Base-by-base conservation (phyloP, 768 basidiomycete species). In the Leccinum subgranulosum region DNA sequence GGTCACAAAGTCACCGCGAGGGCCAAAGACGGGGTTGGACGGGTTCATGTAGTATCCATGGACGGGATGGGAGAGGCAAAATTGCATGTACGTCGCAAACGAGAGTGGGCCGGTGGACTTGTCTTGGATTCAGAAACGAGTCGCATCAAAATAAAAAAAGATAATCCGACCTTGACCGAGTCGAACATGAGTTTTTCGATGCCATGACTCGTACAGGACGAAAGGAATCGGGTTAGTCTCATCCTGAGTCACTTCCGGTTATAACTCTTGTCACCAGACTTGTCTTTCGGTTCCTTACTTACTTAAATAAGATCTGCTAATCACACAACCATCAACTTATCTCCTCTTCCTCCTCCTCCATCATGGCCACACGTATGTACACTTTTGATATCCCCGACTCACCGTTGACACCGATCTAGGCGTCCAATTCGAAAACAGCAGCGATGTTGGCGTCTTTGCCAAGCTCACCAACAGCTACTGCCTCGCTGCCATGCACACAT, bases 391-490 rank as follows among this genome's bases (percentile, higher is more conserved):
- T 19, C 11, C 6, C 3, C 6, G 5, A 5, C 0, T 8, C 19
- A 7, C 8, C 23, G 6, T 28, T 60, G 62, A 63, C 58, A 27
- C 17, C 27, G 21, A 11, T 7, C 55, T 69, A 94, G 92, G 93
- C 73, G 78, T 92, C 62, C 91, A 94, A 78, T 95, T 94, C 71
- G 92, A 95, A 79, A 95, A 94, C 77, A 89, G 84, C 77, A 88
- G 87, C 76, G 94, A 98, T 69, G 84, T 99, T 66, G 96, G 96
- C 66, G 96, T 99, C 46, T 99, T 98, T 77, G 80, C 94, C 68
- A 97, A 97, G 77, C 83, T 98, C 69, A 98, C 96, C 69, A 98
- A 99, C 81, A 91, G 87, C 69, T 99, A 97, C 83, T 98, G 96
- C 77, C 86, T 99, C 49, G 85, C 84, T 67, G 93, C 94, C 61